Evolutionary conservation across 2,329 filamentous ascomycete species (phyloP).

Genomic region (Colletotrichum musae): DNA sequence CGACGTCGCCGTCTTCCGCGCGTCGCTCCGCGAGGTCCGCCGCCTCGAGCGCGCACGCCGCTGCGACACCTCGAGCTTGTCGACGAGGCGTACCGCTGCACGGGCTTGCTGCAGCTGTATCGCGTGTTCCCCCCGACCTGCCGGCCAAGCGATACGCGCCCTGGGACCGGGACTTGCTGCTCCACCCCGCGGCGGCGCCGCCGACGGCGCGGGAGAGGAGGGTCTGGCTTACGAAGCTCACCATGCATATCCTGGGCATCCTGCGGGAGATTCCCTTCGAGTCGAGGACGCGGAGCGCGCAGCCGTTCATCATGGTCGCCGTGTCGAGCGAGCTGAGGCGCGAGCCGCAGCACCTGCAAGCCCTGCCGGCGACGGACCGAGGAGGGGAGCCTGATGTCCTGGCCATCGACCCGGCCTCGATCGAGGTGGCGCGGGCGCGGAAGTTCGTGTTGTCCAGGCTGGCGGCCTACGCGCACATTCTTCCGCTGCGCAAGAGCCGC

Average conservation of each 20-base stretch:
- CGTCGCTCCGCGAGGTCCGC: conserved; percentile 36
- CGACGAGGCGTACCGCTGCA: conserved; percentile 43
- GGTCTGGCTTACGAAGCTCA: conserved; percentile 42
- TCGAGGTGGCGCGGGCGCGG: conserved; percentile 37
- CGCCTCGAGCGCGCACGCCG: conserved; percentile 42
- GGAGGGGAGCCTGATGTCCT: accelerated
- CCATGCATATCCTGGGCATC: conserved; percentile 40
- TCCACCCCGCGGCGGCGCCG: neutral
- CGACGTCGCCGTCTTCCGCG: conserved; percentile 42
- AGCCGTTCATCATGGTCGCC: conserved; percentile 40
- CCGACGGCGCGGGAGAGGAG: conserved; percentile 39
- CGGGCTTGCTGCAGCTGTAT: conserved; percentile 42
- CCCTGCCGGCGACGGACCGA: neutral
- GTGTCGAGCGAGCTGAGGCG: conserved; percentile 40
- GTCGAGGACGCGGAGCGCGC: conserved; percentile 33
- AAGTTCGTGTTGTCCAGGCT: conserved; percentile 39
- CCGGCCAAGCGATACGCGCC: conserved; percentile 42
- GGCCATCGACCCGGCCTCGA: conserved; percentile 17
- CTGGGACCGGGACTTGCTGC: conserved; percentile 33
- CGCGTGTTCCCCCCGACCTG: conserved; percentile 45
- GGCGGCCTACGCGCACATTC: conserved; percentile 38
- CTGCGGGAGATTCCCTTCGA: conserved; percentile 38
- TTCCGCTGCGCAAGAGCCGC: conserved; percentile 39
- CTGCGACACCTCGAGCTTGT: conserved; percentile 40
- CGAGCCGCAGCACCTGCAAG: neutral